A percentile compares a stretch with the other conserved stretches of the same genome.
These are phyloP conservation scores for Magnusiomyces fungicola DNA, from an alignment of 1,139 yeast genomes.

Conservation along the genomic window DNA sequence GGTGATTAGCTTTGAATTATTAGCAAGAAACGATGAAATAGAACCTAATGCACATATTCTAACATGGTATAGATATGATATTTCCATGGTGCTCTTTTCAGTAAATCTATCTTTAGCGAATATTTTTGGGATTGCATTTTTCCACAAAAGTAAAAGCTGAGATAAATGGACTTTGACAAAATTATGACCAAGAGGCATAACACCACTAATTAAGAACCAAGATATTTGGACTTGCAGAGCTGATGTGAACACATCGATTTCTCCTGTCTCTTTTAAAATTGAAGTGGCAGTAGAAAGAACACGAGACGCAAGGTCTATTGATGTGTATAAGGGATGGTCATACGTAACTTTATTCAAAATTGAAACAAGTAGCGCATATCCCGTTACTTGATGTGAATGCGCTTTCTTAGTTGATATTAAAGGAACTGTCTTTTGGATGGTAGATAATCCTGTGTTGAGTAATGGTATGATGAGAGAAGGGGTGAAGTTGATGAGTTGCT, in stretches of 20 bases:
- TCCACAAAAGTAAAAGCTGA: constrained; percentile 75
- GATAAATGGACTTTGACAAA: constrained; percentile 66
- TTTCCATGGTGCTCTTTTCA: constrained; percentile 27
- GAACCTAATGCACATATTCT: constrained; percentile 35
- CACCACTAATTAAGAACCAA: constrained; percentile 73
- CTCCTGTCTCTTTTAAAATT: constrained; percentile 28
- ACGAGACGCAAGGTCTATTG: constrained; percentile 31
- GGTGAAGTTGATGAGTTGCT: constrained; percentile 19
- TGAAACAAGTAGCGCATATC: constrained; percentile 27
- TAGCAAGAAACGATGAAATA: constrained; percentile 31
- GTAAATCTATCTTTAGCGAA: constrained; percentile 27
- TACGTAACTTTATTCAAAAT: constrained; percentile 27
- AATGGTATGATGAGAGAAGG: constrained; percentile 27
- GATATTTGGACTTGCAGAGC: constrained; percentile 33
- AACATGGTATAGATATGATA: constrained; percentile 32
- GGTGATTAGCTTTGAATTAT: constrained; percentile 33
- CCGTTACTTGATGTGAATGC: constrained; percentile 20
- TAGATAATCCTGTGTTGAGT: constrained; percentile 22
- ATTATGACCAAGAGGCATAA: constrained; percentile 61
- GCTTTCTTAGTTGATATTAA: constrained; percentile 21
- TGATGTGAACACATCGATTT: constrained; percentile 25
- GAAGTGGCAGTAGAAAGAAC: constrained; percentile 31
- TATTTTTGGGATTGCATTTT: constrained; percentile 54
- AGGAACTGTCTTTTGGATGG: constrained; percentile 25
- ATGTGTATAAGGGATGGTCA: constrained; percentile 29